phyloP scores from a whole-genome alignment of 2,329 filamentous ascomycete species.

The Botrytis cinerea region DNA sequence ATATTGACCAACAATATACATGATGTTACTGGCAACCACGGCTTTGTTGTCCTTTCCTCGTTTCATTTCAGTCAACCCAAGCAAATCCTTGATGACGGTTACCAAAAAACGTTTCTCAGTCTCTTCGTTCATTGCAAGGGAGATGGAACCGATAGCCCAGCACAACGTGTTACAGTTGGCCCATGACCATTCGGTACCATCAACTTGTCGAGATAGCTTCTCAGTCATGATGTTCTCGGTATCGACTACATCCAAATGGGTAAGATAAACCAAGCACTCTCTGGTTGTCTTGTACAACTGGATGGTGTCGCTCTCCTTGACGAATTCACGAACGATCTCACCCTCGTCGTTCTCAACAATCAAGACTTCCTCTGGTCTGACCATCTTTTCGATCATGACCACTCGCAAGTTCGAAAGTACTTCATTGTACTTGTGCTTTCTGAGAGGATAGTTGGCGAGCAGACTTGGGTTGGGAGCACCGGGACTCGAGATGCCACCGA shows the following conservation, averaged over 20 bases:
- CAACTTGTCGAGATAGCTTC: conserved; percentile 92
- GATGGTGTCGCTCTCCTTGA: conserved; percentile 98
- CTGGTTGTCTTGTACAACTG: conserved; percentile 99
- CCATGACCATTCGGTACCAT: conserved; percentile 97
- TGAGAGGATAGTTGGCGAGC: conserved; percentile 86
- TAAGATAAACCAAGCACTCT: conserved; percentile 95
- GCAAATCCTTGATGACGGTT: conserved; percentile 96
- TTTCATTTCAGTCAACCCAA: conserved; percentile 98
- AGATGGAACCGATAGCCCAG: conserved; percentile 99
- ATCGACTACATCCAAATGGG: conserved; percentile 94
- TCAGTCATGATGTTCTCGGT: conserved; percentile 99
- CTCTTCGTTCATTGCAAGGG: conserved; percentile 98
- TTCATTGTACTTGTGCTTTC: conserved; percentile 97
- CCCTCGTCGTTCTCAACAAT: conserved; percentile 99
- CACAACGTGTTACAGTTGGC: conserved; percentile 99
- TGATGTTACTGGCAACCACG: conserved; percentile 98
- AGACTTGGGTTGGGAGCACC: conserved; percentile 82
- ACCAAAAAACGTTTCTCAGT: conserved; percentile 98
- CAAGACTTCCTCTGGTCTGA: conserved; percentile 92
- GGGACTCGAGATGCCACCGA: conserved; percentile 69
- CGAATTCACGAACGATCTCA: conserved; percentile 97
- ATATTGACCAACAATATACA: conserved; percentile 99
- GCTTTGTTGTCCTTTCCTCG: conserved; percentile 99
- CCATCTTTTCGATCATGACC: conserved; percentile 99
- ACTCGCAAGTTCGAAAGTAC: conserved; percentile 90